Evolutionary conservation across 805 yeast species (phyloP), one percentile per base, ranked within the genome.

Genomic region (Yamadazyma olivae): DNA sequence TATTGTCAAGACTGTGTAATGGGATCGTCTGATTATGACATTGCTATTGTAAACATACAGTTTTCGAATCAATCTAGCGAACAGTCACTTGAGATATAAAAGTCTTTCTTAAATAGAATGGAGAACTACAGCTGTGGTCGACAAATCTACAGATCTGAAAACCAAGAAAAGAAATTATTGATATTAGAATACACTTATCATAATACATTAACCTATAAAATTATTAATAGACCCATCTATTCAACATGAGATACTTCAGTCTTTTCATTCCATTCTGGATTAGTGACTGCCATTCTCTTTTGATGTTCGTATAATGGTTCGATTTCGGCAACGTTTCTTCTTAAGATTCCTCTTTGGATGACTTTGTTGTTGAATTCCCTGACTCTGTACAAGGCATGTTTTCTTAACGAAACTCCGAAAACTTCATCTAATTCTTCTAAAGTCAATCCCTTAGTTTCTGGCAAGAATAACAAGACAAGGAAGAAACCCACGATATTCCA

Each of bases 351-450:
- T 39, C 67, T 64, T 51, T 72, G 71, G 54, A 79, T 44, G 55
- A 79, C 40, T 50, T 73, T 70, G 23, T 35, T 29, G 56, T 49
- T 37, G 19, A 67, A 43, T 34, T 54, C 47, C 33, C 42, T 47
- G 13, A 57, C 51, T 39, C 67, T 66, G 53, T 60, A 66, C 36
- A 30, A 45, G 14, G 86, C 83, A 48, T 81, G 85, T 35, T 71
- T 61, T 39, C 60, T 41, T 32, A 74, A 49, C n/a, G 83, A 74
- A 13, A 81, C 82, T 32, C 71, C 70, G 53, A 83, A 84, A 13
- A 83, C 84, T 33, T 78, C 80, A 53, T 83, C 91, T 53, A 83
- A 69, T 57, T 83, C 88, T 59, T 84, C 93, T 50, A 83, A 71
- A 0, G 91, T 80, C 44, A 79, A 71, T 22, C 77, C 78, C 29